Base-by-base conservation (phyloP, 768 basidiomycete species). In the Pulveroboletus frians region DNA sequence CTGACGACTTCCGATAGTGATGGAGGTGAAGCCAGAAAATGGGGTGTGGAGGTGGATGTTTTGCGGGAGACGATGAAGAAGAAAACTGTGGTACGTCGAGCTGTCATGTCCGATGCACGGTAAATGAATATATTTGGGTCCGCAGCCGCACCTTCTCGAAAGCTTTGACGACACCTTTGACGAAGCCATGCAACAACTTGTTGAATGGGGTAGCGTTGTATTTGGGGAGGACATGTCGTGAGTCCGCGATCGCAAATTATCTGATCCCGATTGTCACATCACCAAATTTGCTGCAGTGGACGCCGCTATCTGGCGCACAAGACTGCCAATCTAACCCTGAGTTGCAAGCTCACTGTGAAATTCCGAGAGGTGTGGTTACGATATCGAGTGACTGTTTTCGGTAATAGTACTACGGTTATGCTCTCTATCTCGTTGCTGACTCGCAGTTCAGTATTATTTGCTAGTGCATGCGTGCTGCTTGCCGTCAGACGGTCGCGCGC, bases 151-250 rank as follows among this genome's bases (percentile, higher is more conserved):
- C 51, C 70, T 84, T 60, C 67, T 79, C 51, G 70, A 71, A 9
- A 71, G 69, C 10, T 87, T 88, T 59, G 81, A 85, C 60, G 85
- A 87, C 47, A 79, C 83, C 36, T 92, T 88, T 61, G 75, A 82
- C 56, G 82, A 85, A 64, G 90, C 90, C 18, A 81, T 93, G 51
- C 80, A 84, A 54, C 82, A 92, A 58, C 70, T 92, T 46, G 71
- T 79, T 39, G 74, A 81, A 61, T 88, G 83, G 80, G 86, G 84
- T 48, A 82, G 84, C 15, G 75, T 91, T 21, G 71, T 86, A 50
- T 73, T 83, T 49, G 81, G 76, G 42, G 78, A 81, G 66, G 83
- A 86, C 64, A 59, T 71, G 58, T 70, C 74, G 88, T 89, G 62
- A 66, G 87, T 75, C 21, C 34, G 52, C 52, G 50, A 69, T 66